phyloP scores from a whole-genome alignment of 768 basidiomycete genomes.

The Hygrocybe coccinea region DNA sequence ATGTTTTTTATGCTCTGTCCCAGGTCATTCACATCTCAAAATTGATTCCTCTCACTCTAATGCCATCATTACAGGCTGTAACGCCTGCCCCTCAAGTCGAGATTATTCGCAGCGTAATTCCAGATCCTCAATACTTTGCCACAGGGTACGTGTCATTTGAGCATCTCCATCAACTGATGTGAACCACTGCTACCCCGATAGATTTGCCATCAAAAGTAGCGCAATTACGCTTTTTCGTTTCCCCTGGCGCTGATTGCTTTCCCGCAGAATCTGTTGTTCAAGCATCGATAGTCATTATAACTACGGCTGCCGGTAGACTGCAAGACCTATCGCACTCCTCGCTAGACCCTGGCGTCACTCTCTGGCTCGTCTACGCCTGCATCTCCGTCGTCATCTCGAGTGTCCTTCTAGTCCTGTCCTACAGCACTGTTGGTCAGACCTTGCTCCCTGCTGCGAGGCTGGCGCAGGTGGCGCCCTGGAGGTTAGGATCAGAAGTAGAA shows the following conservation, averaged over 20 bases:
- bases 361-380: slow-evolving; percentile 40
- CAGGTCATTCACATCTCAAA: slow-evolving; percentile 23
- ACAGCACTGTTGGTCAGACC: slow-evolving; percentile 13
- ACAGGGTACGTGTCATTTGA: slow-evolving; percentile 27
- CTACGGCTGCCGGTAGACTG: slow-evolving; percentile 37
- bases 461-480: slow-evolving; percentile 32
- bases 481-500: slow-evolving; percentile 27
- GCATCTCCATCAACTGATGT: slow-evolving; percentile 2
- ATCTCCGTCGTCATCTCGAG: slow-evolving; percentile 33
- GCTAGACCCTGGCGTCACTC: slow-evolving; percentile 33
- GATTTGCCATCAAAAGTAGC: slow-evolving; percentile 40
- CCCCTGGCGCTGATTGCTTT: neutral
- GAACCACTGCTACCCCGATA: slow-evolving; percentile 4
- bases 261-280: slow-evolving; percentile 38
- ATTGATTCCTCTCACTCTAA: neutral
- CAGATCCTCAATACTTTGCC: slow-evolving; percentile 39
- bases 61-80: slow-evolving; percentile 17
- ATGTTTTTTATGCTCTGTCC: slow-evolving; percentile 40
- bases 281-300: slow-evolving; percentile 40
- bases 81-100: slow-evolving; percentile 36
- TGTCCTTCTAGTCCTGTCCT: slow-evolving; percentile 25
- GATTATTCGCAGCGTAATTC: slow-evolving; percentile 38
- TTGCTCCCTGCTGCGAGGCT: slow-evolving; percentile 38
- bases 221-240: neutral
- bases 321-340: slow-evolving; percentile 35